Evolutionary conservation across 208 protist species (phyloP).

Genomic region (Trypanosoma mega): DNA sequence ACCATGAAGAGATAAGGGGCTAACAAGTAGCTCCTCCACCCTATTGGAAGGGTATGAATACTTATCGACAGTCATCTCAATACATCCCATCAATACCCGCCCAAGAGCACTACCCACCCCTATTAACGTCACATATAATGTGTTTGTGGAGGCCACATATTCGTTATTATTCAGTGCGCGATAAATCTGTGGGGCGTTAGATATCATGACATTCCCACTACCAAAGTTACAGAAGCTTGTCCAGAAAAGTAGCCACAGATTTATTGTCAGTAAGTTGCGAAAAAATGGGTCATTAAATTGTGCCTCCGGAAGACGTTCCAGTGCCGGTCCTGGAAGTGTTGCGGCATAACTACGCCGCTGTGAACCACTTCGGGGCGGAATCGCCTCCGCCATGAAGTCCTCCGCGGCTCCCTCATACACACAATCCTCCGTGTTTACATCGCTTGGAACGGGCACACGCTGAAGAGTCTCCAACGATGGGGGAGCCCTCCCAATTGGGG

Average conservation of each 20-base stretch:
- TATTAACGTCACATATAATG: slow-evolving; percentile 54
- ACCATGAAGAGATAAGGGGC: too few species aligned
- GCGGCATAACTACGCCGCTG: slow-evolving; percentile 15
- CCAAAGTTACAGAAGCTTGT: slow-evolving; percentile 65
- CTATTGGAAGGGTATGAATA: background rate
- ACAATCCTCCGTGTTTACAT: too few species aligned
- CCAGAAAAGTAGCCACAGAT: slow-evolving; percentile 57
- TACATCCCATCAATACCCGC: slow-evolving; percentile 42
- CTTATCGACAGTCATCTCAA: slow-evolving; percentile 47
- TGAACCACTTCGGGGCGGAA: slow-evolving; percentile 18
- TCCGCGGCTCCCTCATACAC: too few species aligned
- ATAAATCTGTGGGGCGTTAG: slow-evolving; percentile 79
- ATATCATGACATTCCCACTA: slow-evolving; percentile 55
- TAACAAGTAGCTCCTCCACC: slow-evolving; percentile 22
- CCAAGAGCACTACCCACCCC: slow-evolving; percentile 63
- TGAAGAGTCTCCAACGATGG: too few species aligned
- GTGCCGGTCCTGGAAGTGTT: background rate
- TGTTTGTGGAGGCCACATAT: slow-evolving; percentile 30
- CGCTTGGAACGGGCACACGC: too few species aligned
- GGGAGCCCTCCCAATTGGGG: too few species aligned
- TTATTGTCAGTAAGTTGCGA: slow-evolving; percentile 43
- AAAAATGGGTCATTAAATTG: slow-evolving; percentile 19
- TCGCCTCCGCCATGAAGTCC: background rate
- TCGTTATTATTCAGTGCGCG: slow-evolving; percentile 48
- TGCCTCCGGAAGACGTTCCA: slow-evolving; percentile 21